Base-by-base conservation (phyloP, 2,329 filamentous ascomycete genomes). In the Colletotrichum cereale region DNA sequence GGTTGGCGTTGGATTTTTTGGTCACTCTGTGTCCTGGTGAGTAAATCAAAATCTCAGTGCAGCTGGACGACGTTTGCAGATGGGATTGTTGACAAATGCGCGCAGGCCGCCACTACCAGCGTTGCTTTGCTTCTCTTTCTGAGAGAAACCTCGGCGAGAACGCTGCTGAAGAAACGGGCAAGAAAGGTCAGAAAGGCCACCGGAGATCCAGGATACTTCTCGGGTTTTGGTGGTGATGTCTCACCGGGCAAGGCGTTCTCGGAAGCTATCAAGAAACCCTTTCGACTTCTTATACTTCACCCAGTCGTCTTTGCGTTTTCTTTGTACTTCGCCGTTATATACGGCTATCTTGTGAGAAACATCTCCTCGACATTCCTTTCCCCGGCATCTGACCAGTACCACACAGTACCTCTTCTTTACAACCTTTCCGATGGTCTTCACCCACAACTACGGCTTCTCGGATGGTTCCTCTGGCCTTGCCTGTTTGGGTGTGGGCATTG, bases 401-500 rank as follows among this genome's bases (percentile, higher is more conserved):
- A 83, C 5, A 83, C 84, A 87, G 3, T 84, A 80, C 40, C 67
- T 82, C 0, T 79, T 83, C 24, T 84, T 84, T 63, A 81, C 81
- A 3, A 81, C 83, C 10, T 80, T 84, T 67, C 80, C 84, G 1
- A 68, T 76, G 29, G 78, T 85, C 24, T 84, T 83, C 50, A 67
- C 77, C n/a, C 64, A 66, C 1, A 74, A 77, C 0, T 84, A 84
- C 29, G 75, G 76, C 7, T 84, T 83, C 42, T 72, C 50, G 2
- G 71, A 72, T 0, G 73, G 72, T 0, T 57, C 73, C 8, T 75
- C 77, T 1, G 78, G 76, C 3, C 77, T 89, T 29, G 79, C 85
- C n/a, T 85, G 84, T 5, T 85, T 89, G 0, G 88, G 89, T 48
- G 83, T 88, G 4, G 81, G 85, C 67, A 77, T 76, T 61, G 83